phyloP scores from a whole-genome alignment of 352 stramenopile species.

The Phytopythium oedochilum region DNA sequence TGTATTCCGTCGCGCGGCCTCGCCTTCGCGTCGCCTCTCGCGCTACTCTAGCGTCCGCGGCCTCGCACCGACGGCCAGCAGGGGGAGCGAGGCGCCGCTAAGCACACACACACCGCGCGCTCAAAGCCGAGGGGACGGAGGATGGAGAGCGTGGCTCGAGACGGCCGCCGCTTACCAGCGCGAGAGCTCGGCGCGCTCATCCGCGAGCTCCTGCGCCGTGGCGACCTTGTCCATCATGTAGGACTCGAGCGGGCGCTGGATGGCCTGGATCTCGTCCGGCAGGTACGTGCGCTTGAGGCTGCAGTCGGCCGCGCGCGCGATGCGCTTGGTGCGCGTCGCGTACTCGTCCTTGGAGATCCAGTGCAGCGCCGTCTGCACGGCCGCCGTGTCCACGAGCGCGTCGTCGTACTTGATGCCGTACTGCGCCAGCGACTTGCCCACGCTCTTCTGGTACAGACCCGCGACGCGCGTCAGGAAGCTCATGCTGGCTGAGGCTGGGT shows the following conservation, averaged over 20 bases:
- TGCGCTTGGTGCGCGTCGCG: slow-evolving; percentile 70
- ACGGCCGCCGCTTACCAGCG: slow-evolving; percentile 74
- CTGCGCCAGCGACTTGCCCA: slow-evolving; percentile 71
- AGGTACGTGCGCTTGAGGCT: slow-evolving; percentile 83
- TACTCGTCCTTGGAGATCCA: slow-evolving; percentile 80
- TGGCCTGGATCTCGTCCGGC: slow-evolving; percentile 82
- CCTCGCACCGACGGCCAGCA: too few species aligned
- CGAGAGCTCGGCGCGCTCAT: slow-evolving; percentile 75
- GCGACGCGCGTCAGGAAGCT: slow-evolving; percentile 56
- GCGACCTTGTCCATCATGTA: slow-evolving; percentile 65
- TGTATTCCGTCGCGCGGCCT: too few species aligned
- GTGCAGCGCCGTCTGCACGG: slow-evolving; percentile 76
- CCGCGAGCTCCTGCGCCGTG: slow-evolving; percentile 49
- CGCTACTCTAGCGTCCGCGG: too few species aligned
- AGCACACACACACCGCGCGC: too few species aligned
- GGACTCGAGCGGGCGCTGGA: slow-evolving; percentile 75
- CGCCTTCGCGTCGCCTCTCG: too few species aligned
- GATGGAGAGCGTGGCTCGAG: too few species aligned
- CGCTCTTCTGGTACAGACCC: slow-evolving; percentile 77
- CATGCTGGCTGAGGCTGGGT: too few species aligned
- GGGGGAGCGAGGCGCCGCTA: too few species aligned
- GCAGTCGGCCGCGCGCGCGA: slow-evolving; percentile 77
- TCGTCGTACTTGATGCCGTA: slow-evolving; percentile 89
- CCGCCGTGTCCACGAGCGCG: slow-evolving; percentile 72
- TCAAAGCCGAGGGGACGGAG: too few species aligned